Percentiles rank a stretch among this genome's conserved stretches.
Conservation (phyloP, 768 basidiomycete species). For the Sistotremastrum suecicum region DNA sequence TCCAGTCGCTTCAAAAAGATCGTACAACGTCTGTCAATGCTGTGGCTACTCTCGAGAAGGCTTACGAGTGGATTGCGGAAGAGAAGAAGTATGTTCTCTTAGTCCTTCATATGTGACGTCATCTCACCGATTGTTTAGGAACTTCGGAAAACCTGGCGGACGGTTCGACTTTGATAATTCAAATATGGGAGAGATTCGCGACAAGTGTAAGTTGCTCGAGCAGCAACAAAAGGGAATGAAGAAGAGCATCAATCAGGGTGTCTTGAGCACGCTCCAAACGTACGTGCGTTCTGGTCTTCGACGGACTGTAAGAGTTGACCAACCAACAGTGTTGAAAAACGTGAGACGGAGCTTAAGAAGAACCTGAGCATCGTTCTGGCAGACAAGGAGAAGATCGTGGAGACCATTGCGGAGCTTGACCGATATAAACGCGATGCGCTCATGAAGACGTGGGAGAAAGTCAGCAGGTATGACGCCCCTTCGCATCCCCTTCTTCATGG, state of each 20-base stretch:
- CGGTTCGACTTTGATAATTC: conserved; percentile 66
- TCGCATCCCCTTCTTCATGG: background rate
- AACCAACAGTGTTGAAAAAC: conserved; percentile 72
- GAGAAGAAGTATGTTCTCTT: conserved; percentile 63
- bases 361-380: conserved; percentile 79
- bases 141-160: conserved; percentile 71
- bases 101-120: background rate
- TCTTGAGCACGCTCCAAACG: conserved; percentile 93
- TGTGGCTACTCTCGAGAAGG: conserved; percentile 59
- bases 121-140: conserved; percentile 26
- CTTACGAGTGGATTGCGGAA: conserved; percentile 77
- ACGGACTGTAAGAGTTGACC: background rate
- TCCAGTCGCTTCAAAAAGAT: conserved; percentile 51
- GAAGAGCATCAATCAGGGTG: conserved; percentile 92
- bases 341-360: conserved; percentile 73
- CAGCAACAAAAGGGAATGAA: conserved; percentile 74
- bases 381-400: conserved; percentile 91
- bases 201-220: conserved; percentile 63
- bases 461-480: conserved; percentile 53
- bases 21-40: conserved; percentile 34
- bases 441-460: conserved; percentile 92
- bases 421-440: conserved; percentile 88
- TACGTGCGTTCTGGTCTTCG: conserved; percentile 21
- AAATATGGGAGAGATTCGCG: conserved; percentile 44
- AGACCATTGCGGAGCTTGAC: conserved; percentile 86